Evolutionary conservation across 192 early-diverging fungal genomes (phyloP), one percentile per base, ranked within the genome.

Genomic region (Entomortierella beljakovae): DNA sequence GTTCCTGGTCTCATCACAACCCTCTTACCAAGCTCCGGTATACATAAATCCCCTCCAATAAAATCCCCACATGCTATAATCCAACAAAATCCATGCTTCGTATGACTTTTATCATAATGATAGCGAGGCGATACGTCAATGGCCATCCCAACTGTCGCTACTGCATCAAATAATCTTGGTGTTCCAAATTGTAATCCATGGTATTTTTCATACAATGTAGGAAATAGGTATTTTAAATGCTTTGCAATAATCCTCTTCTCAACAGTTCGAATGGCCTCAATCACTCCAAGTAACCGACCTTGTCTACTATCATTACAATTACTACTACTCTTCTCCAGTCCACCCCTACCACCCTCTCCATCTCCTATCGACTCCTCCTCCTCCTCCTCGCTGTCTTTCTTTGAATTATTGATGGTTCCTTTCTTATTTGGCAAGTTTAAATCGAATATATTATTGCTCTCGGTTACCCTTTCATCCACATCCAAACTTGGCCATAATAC

Each of bases 1-100:
- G 75, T 79, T 2, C 75, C 75, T 6, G 75, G 75, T 1, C 75
- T 66, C 75, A 79, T 79, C 51, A 79, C 75, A 15, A 79, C 75
- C 23, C 75, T 54, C 42, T 79, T 79, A 29, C 75, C 75, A 31
- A 79, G 40, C 42, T 79, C 67, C 8, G 75, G 75, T 48, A 79
- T 79, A 38, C 75, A 79, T 0, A 79, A 57, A 26, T 79, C 75
- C 6, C 75, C 75, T 43, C 75, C 75, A 6, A 79, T 51, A 70
- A 79, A 79, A 48, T 79, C 75, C 4, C 75, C 75, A 62, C 75
- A 79, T 2, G 75, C 75, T 22, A 79, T 50, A 13, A 79, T 79
- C 75, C 75, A 79, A 50, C 75, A 79, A 26, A 79, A 79, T 29
- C 75, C 75, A 26, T 79, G 75, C 31, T 69, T 69, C 8, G 75